phyloP scores from a whole-genome alignment of 2,329 filamentous ascomycete species.

The Xylariaceae sp. region DNA sequence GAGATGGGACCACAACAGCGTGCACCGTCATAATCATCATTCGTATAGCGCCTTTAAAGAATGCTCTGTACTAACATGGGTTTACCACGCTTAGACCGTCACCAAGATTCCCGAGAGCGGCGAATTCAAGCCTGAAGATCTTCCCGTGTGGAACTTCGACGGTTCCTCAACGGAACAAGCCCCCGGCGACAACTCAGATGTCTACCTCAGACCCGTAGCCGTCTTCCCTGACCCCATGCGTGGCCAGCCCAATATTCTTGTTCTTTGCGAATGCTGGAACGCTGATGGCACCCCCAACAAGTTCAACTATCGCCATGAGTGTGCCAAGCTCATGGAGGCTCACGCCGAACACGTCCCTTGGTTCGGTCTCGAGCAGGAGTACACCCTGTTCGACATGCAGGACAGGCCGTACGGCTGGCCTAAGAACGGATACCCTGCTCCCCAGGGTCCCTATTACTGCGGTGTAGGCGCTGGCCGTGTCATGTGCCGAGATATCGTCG shows the following conservation, averaged over 20 bases:
- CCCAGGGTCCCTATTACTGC: conserved; percentile 95
- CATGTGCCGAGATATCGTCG: conserved; percentile 95
- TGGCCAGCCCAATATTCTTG: conserved; percentile 83
- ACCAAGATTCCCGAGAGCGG: conserved; percentile 38
- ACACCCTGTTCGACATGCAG: conserved; percentile 82
- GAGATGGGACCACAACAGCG: too few relatives aligned
- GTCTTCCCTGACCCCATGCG: conserved; percentile 93
- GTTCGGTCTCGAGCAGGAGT: conserved; percentile 98
- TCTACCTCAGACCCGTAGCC: conserved; percentile 89
- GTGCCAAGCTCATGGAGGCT: conserved; percentile 81
- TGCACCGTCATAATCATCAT: too few relatives aligned
- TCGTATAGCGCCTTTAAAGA: too few relatives aligned
- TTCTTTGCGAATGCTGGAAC: conserved; percentile 93
- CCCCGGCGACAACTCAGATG: conserved; percentile 91
- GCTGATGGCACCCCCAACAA: conserved; percentile 94
- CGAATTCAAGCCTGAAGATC: conserved; percentile 46
- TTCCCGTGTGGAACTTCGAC: conserved; percentile 55
- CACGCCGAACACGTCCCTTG: conserved; percentile 81
- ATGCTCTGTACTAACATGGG: conserved; percentile 9
- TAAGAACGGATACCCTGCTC: conserved; percentile 81
- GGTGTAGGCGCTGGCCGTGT: conserved; percentile 97
- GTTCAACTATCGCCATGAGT: conserved; percentile 96
- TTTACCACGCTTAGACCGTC: conserved; percentile 41
- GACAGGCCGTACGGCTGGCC: conserved; percentile 89
- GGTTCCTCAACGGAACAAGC: conserved; percentile 92